Evolutionary conservation across 2,329 filamentous ascomycete genomes (phyloP), one percentile per base, ranked within the genome.

Genomic region (Corinectria fuckeliana): DNA sequence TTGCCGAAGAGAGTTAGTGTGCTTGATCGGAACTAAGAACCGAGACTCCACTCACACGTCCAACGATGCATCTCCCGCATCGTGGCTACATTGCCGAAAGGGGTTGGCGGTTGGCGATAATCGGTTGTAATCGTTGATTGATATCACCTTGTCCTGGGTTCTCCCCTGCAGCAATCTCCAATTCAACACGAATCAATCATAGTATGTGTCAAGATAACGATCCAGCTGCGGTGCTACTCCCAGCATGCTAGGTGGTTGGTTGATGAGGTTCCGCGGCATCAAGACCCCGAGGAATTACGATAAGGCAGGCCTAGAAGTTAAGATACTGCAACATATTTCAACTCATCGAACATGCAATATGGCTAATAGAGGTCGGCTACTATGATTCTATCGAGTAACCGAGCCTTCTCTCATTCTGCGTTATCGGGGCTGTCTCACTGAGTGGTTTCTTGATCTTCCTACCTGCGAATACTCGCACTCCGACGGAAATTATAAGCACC

Each of bases 51-150:
- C 42, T 16, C 14, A 10, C 6, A 25, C 20, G 7, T 6, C 4
- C 50, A 50, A 56, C 55, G 48, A 54, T 49, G 10, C 38, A 26
- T 47, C 25, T 23, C n/a, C 44, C 65, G 32, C 65, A 64, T 61
- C 55, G 69, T 70, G 69, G 67, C 49, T 71, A 71, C 58, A 25
- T 70, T 71, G 45, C 69, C 65, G 8, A 5, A 69, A 55, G 9
- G 11, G 42, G 66, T 38, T 64, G 58, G 21, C 20, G 10, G 38
- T 8, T 30, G 38, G 50, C 38, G 50, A 52, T 52, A 38, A 20
- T n/a, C 5, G 20, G 8, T 20, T 49, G 45, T 42, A 4, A 18
- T 23, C 20, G 14, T 20, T 34, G 23, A 25, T 36, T 7, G n/a
- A 18, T 18, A 10, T 36, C 32, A 18, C 16, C n/a, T 18, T 2